Evolutionary conservation across 2,329 filamentous ascomycete species (phyloP).

Genomic region (Colletotrichum sp.): DNA sequence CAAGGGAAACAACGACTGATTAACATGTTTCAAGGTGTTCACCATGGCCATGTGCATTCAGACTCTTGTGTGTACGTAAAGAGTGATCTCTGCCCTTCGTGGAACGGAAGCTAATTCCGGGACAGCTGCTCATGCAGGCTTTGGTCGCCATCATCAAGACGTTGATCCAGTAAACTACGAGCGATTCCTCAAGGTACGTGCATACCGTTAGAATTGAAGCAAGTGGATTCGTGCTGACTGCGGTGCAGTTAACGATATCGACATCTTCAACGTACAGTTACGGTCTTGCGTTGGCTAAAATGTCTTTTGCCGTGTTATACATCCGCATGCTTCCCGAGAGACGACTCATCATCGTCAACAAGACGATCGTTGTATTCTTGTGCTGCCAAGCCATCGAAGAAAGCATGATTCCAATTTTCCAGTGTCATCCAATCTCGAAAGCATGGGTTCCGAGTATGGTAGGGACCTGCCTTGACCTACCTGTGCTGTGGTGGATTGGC

Average conservation of each 20-base stretch:
- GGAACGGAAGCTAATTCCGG: no score
- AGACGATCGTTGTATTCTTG: constrained; percentile 30
- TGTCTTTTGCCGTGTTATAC: constrained; percentile 36
- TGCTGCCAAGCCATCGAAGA: constrained; percentile 34
- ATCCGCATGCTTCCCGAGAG: constrained; percentile 32
- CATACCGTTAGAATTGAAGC: not conserved
- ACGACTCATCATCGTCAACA: constrained; percentile 30
- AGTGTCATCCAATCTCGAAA: constrained; percentile 30
- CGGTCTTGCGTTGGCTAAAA: constrained; percentile 32
- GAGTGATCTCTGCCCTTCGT: not conserved
- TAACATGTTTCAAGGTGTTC: not conserved
- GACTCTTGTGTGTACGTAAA: not conserved
- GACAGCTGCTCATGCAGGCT: not conserved
- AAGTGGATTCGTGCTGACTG: not conserved
- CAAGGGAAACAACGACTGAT: not conserved
- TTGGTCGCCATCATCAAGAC: not conserved
- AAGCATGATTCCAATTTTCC: constrained; percentile 30
- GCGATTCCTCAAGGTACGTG: not conserved
- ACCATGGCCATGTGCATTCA: not conserved
- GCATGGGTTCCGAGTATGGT: constrained; percentile 27
- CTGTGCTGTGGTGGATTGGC: constrained; percentile 35
- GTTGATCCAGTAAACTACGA: not conserved
- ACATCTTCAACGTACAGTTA: constrained; percentile 33
- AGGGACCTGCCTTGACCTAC: constrained; percentile 30
- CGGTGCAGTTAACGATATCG: constrained; percentile 14